These are phyloP conservation scores for Vinca minor DNA, from an alignment of 257 asterid genomes.

Conservation along the genomic window DNA sequence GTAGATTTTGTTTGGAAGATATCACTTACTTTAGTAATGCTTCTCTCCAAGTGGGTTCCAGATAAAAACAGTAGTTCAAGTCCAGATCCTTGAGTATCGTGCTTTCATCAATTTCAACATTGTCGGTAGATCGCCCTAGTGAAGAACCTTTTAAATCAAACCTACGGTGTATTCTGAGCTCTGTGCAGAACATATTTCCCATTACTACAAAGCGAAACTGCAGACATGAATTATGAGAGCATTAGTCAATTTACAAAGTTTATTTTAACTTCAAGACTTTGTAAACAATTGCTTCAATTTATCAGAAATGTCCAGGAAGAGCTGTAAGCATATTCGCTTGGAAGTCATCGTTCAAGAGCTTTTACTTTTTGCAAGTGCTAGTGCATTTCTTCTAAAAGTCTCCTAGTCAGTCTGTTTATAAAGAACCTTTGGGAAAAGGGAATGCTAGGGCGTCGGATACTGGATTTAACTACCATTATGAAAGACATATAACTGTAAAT, in stretches of 20 bases:
- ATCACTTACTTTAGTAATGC: slow-evolving; percentile 57
- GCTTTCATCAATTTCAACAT: slow-evolving; percentile 82
- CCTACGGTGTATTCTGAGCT: slow-evolving; percentile 81
- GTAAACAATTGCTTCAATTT: not conserved
- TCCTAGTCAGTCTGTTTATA: not conserved
- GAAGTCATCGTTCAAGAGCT: not conserved
- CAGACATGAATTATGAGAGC: slow-evolving; percentile 20
- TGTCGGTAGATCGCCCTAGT: slow-evolving; percentile 94
- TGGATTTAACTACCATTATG: not conserved
- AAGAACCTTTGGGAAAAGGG: not conserved
- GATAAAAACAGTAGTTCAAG: slow-evolving; percentile 83
- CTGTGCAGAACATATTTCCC: slow-evolving; percentile 99
- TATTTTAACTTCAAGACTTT: not conserved
- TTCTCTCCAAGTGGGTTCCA: slow-evolving; percentile 86
- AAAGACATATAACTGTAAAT: not conserved
- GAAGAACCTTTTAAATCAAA: slow-evolving; percentile 95
- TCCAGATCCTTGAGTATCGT: slow-evolving; percentile 95
- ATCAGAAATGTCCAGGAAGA: not conserved
- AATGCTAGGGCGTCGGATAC: not conserved
- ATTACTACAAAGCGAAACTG: slow-evolving; percentile 94
- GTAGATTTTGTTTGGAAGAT: not conserved
- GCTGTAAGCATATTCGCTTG: not conserved
- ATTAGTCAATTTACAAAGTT: not conserved
- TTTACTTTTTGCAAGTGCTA: not conserved
- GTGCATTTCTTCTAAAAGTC: slow-evolving; percentile 7